Evolutionary conservation across 2,329 filamentous ascomycete genomes (phyloP), one percentile per base, ranked within the genome.

Genomic region (Epichloe bromicola): DNA sequence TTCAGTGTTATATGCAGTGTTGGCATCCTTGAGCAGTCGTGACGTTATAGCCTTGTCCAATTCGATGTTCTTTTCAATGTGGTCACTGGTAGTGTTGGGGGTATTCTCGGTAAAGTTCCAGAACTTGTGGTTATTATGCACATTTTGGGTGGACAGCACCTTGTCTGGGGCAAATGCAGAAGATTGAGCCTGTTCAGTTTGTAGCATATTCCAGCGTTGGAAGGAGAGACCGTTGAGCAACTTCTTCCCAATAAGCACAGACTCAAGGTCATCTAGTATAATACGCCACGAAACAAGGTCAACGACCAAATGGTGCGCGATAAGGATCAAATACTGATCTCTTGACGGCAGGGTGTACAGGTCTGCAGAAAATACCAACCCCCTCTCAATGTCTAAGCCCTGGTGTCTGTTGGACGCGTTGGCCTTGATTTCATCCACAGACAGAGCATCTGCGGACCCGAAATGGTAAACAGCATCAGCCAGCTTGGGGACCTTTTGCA

Each of bases 211-310:
- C 68, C 69, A 71, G 33, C 55, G 61, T 38, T 65, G 64, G 54
- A 72, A 71, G 0, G 61, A 46, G 55, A 36, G 30, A 30, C 10
- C 51, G n/a, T 58, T 56, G 51, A 19, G 19, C 33, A n/a, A 52
- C 51, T 23, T 40, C 53, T 14, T 48, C 5, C 51, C 36, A 8
- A 64, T 57, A 6, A 74, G 56, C 0, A 68, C 52, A 4, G 62
- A 60, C 51, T 74, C 70, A 0, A 74, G 59, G 45, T 75, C 70
- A 34, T 69, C 65, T 0, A 73, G 56, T 3, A 74, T 59, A 5
- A 71, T 61, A 5, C 69, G 61, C 72, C 72, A 75, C 0, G 70
- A 71, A 1, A 74, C 69, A 6, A 74, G 57, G 49, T 74, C 71
- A n/a, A 74, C 63, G 2, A 68, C 62, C 0, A 70, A 57, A 51